Base-by-base conservation (phyloP, 768 basidiomycete species). In the Xanthoconium stramineum region DNA sequence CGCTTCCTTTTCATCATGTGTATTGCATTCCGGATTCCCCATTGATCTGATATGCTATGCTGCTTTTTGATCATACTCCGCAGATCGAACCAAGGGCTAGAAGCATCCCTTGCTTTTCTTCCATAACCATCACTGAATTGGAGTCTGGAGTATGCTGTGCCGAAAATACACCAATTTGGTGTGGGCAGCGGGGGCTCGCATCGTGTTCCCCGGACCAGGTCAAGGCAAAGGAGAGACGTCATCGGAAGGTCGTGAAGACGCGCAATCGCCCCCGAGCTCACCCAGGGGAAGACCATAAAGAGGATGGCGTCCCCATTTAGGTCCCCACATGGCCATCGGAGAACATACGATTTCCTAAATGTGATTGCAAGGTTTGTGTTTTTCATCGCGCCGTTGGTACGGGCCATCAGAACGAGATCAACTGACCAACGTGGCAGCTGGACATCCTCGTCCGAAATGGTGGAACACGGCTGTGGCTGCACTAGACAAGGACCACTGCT, bases 71-170 rank as follows among this genome's bases (percentile, higher is more conserved):
- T 61, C 56, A 55, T 65, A 55, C 67, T 62, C 60, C 66, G 58
- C 66, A 68, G 62, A 66, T 64, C 64, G 67, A 64, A 61, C 57
- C 59, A 32, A 40, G 48, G 47, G 42, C 42, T 54, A 42, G 49
- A 56, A 46, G 35, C 59, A 56, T 57, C 9, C 46, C 57, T 36
- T 11, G 32, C 24, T 32, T 44, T 52, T 56, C 62, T 59, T 69
- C 66, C 66, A 69, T 68, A 64, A 33, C 58, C 38, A 64, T 64
- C 56, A 67, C 53, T 58, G 56, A 69, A 66, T 66, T 61, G 61
- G 55, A 66, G 35, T 29, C 33, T 53, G 50, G 45, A 53, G 19
- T 15, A 32, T 46, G 46, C 32, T 38, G 44, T 52, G 51, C 47
- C 51, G 49, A 35, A 52, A 53, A 51, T 32, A 30, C 36, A 30